Percentiles rank a stretch among this genome's conserved stretches.
These are phyloP conservation scores for Sedum album DNA, from an alignment of 164 flowering plant genomes.

Conservation along the genomic window DNA sequence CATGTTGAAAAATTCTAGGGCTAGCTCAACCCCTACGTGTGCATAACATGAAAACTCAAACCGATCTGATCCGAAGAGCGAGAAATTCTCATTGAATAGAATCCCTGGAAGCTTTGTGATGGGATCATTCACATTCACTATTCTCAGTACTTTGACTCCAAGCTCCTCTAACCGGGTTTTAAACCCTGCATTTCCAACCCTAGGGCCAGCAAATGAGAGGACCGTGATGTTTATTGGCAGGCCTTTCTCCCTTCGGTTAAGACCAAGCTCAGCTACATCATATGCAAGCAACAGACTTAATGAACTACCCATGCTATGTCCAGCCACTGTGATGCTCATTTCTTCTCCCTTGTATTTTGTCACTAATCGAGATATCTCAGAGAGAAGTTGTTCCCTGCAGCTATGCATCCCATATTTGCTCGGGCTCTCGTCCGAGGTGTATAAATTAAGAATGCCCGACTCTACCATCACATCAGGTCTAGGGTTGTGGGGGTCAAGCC, in stretches of 20 bases:
- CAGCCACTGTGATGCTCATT: slow-evolving; percentile 65
- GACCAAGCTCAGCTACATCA: slow-evolving; percentile 64
- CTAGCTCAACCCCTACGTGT: slow-evolving; percentile 57
- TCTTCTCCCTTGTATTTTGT: slow-evolving; percentile 44
- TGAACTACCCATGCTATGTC: slow-evolving; percentile 90
- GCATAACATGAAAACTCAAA: slow-evolving; percentile 59
- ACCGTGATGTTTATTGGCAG: slow-evolving; percentile 48
- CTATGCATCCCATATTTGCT: slow-evolving; percentile 30
- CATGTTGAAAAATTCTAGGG: slow-evolving; percentile 50
- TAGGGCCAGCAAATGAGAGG: slow-evolving; percentile 73
- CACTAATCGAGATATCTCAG: slow-evolving; percentile 28
- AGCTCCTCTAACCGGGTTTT: slow-evolving; percentile 62
- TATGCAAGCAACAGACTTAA: slow-evolving; percentile 62
- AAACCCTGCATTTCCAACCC: slow-evolving; percentile 65
- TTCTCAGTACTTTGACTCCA: slow-evolving; percentile 60
- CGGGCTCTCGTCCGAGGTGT: slow-evolving; percentile 27
- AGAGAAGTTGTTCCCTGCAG: slow-evolving; percentile 43
- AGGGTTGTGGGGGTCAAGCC: slow-evolving; percentile 48
- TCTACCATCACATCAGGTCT: slow-evolving; percentile 58
- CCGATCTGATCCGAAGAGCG: slow-evolving; percentile 32
- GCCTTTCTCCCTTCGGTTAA: slow-evolving; percentile 17
- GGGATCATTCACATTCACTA: slow-evolving; percentile 63
- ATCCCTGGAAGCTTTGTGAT: slow-evolving; percentile 50
- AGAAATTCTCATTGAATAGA: slow-evolving; percentile 46
- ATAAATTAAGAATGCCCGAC: slow-evolving; percentile 34